These are phyloP conservation scores for Fusarium denticulatum DNA, from an alignment of 2,329 filamentous ascomycete species.

Conservation along the genomic window DNA sequence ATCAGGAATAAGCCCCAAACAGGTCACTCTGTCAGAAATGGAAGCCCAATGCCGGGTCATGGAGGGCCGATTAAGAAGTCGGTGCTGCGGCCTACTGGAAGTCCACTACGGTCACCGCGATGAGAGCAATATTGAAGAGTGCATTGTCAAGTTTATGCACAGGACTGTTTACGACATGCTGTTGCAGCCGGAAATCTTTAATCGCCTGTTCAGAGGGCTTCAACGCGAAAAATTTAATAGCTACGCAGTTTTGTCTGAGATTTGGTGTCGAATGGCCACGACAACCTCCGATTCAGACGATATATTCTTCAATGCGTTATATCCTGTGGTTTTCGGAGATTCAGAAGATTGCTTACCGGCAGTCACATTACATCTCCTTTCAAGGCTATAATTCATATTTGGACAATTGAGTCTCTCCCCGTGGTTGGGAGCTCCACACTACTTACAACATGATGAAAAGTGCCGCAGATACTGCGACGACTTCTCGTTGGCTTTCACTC, in stretches of 20 bases:
- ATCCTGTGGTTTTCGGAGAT: not conserved
- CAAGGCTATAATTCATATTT: not conserved
- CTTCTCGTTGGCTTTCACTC: not conserved
- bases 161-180: not conserved
- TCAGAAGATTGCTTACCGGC: not conserved
- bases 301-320: not conserved
- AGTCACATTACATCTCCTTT: not conserved
- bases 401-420: not conserved
- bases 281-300: not conserved
- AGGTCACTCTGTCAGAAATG: rapidly evolving
- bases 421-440: not conserved
- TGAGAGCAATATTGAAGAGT: too few relatives aligned
- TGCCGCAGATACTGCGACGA: not conserved
- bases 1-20: rapidly evolving
- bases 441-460: not conserved
- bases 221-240: not conserved
- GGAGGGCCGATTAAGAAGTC: not conserved
- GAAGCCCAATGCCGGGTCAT: not conserved
- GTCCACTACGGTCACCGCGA: not conserved
- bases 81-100: not conserved
- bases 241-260: not conserved
- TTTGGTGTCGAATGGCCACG: not conserved
- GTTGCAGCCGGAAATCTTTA: rapidly evolving
- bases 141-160: not conserved
- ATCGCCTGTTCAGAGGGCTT: not conserved